Evolutionary conservation across 2,329 filamentous ascomycete species (phyloP), one percentile per base, ranked within the genome.

Genomic region (Trichoderma asperellum): DNA sequence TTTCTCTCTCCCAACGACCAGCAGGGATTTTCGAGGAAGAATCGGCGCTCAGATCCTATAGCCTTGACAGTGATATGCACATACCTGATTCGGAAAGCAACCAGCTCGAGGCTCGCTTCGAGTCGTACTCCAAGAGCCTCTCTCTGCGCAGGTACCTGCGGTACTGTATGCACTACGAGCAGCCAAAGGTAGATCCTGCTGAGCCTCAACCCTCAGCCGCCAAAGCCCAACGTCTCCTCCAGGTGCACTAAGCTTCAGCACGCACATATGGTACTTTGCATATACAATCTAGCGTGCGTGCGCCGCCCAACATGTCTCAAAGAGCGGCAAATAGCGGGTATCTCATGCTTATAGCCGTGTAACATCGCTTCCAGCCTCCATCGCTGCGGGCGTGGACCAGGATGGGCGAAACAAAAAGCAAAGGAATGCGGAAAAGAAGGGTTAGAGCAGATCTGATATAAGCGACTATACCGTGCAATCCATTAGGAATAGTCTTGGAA

Each of bases 201-300:
- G 63, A 66, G 63, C 63, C 63, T 66, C 63, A 65, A 57, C 34
- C 35, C 14, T 34, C 52, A 66, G 53, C 53, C 53, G 49, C 37
- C 63, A 58, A 53, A 49, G 53, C 55, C 64, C 64, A 59, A 67
- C 40, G 37, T 56, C 63, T 32, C 24, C 14, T 29, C 34, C 32
- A n/a, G n/a, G 29, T 16, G 40, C 55, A 49, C 40, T 34, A 32
- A 27, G 24, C 53, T 35, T n/a, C n/a, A 37, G 52, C 11, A 34
- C 43, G 43, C 18, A 43, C 29, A 32, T 24, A 24, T n/a, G n/a
- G 24, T 24, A 24, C 62, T 34, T 65, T 34, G 62, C 53, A 32
- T n/a, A 11, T 49, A 24, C 52, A 55, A 43, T 43, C 40, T 43
- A 43, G 40, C 40, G 16, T 18, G 37, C 18, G 37, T 53, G 24